Evolutionary conservation across 129 eudicot genomes (phyloP).

Genomic region (Rutidosis leptorrhynchoides): DNA sequence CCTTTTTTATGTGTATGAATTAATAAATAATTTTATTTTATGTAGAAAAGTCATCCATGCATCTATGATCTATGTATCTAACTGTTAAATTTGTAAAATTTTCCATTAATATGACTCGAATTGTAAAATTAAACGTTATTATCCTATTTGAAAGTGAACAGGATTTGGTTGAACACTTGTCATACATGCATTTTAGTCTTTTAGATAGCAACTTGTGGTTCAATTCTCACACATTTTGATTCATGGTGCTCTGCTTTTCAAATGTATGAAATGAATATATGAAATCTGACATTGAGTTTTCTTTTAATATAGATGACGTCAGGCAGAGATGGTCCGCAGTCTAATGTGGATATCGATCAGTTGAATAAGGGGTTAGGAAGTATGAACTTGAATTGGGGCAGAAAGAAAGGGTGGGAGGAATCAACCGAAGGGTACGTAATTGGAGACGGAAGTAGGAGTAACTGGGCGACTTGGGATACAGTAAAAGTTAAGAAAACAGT

Average conservation of each 20-base stretch:
- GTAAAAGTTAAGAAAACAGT: slow-evolving; percentile 1
- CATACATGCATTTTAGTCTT: no score
- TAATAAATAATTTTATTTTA: no score
- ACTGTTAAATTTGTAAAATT: no score
- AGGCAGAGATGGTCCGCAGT: slow-evolving; percentile 16
- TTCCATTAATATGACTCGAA: neutral
- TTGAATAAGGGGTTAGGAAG: slow-evolving; percentile 41
- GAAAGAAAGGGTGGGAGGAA: slow-evolving; percentile 60
- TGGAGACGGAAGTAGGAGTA: slow-evolving; percentile 34
- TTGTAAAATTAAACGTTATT: neutral
- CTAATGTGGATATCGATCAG: slow-evolving; percentile 35
- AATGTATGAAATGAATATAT: neutral
- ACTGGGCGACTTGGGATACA: slow-evolving; percentile 32
- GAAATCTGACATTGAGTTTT: neutral
- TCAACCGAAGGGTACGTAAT: slow-evolving; percentile 38
- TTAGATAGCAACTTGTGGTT: neutral
- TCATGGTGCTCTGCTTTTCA: neutral
- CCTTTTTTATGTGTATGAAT: neutral
- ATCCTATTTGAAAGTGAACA: neutral
- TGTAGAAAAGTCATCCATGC: neutral
- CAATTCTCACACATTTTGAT: neutral
- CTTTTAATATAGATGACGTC: slow-evolving; percentile 43
- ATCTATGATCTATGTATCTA: no score
- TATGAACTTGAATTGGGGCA: slow-evolving; percentile 35
- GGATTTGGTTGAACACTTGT: neutral